Percentiles rank a stretch among this genome's conserved stretches.
Evolutionary conservation across 2,329 filamentous ascomycete genomes (phyloP).

Genomic region (Falciphora oryzae): DNA sequence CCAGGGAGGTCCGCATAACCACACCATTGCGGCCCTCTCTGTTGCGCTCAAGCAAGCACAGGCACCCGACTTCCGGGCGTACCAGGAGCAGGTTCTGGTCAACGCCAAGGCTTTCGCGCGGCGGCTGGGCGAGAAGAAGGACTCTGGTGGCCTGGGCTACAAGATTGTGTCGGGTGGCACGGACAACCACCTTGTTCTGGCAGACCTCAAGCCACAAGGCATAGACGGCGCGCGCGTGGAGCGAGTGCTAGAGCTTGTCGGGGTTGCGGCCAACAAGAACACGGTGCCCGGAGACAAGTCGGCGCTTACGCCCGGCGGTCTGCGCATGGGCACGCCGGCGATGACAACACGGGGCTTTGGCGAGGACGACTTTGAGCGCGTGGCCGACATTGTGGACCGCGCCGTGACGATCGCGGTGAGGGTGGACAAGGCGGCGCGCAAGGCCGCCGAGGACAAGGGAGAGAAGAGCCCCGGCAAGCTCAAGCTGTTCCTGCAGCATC

Average conservation of each 20-base stretch:
- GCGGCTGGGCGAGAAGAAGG: constrained; percentile 59
- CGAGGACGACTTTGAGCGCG: constrained; percentile 79
- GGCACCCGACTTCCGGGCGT: constrained; percentile 81
- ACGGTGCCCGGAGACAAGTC: constrained; percentile 94
- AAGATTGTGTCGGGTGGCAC: constrained; percentile 90
- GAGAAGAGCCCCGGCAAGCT: constrained; percentile 61
- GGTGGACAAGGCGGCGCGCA: constrained; percentile 66
- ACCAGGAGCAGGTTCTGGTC: constrained; percentile 83
- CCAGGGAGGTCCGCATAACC: constrained; percentile 97
- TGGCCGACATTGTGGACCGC: constrained; percentile 80
- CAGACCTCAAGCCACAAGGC: constrained; percentile 82
- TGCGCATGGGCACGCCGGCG: constrained; percentile 91
- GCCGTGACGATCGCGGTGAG: constrained; percentile 73
- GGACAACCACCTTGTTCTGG: constrained; percentile 92
- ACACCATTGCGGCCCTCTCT: constrained; percentile 93
- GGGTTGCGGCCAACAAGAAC: constrained; percentile 99
- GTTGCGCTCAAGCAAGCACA: constrained; percentile 94
- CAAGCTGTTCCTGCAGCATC: constrained; percentile 61
- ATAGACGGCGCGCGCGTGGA: constrained; percentile 89
- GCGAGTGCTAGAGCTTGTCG: constrained; percentile 83
- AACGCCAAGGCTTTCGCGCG: constrained; percentile 85
- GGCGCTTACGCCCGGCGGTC: constrained; percentile 84
- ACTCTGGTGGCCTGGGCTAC: constrained; percentile 75
- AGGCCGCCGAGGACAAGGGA: constrained; percentile 60
- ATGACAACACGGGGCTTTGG: constrained; percentile 97